Evolutionary conservation across 2,329 filamentous ascomycete genomes (phyloP).

Genomic region (Aspergillus sp.): DNA sequence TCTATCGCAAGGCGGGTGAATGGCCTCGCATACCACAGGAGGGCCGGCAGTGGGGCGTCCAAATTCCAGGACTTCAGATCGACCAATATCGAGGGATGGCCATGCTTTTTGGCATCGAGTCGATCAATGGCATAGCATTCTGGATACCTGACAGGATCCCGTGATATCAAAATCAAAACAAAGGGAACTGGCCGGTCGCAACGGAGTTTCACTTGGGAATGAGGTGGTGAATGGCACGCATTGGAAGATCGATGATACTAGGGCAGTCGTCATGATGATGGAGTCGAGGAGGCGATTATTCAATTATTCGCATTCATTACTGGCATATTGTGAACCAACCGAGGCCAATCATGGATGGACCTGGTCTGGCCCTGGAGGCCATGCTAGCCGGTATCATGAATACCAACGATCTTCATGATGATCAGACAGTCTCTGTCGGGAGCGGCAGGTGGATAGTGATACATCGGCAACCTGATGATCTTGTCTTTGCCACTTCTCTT

Average conservation of each 20-base stretch:
- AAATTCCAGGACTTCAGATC: conserved; percentile 28
- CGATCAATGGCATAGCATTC: conserved; percentile 7
- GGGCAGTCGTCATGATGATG: background rate
- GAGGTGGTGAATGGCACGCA: background rate
- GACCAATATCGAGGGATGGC: conserved; percentile 6
- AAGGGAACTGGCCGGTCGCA: background rate
- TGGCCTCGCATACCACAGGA: background rate
- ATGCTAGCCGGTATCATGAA: conserved; percentile 1
- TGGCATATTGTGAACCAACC: background rate
- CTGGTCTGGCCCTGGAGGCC: background rate
- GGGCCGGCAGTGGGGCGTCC: background rate
- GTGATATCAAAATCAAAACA: background rate
- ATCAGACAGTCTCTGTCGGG: background rate
- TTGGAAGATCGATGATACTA: background rate
- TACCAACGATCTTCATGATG: conserved; percentile 3
- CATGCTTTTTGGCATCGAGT: background rate
- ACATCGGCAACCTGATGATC: too few species aligned
- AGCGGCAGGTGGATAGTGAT: background rate
- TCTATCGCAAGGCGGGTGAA: background rate
- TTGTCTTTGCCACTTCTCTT: too few species aligned
- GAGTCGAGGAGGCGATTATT: too few species aligned
- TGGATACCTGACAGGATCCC: background rate
- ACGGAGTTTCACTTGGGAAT: conserved; percentile 1
- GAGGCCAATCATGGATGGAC: background rate
- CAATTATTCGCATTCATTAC: too few species aligned